Conservation (phyloP, 352 stramenopile species). For the Globisporangium nagaii region DNA sequence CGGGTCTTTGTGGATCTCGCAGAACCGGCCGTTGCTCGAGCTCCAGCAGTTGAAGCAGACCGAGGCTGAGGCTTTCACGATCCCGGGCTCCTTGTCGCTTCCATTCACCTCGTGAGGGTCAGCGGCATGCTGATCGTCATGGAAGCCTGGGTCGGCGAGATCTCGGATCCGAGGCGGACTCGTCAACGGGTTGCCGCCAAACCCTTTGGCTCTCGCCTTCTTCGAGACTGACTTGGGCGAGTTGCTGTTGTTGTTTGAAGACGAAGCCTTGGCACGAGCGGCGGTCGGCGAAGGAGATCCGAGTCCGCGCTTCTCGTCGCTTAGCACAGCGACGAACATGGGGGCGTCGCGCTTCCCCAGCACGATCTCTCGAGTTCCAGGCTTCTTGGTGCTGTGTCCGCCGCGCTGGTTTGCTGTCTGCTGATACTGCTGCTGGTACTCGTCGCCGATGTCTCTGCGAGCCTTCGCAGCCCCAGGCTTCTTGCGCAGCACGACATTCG, state of each 20-base stretch:
- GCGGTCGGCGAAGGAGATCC: no score
- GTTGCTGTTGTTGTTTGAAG: background rate
- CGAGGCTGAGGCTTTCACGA: background rate
- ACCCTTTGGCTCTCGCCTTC: conserved; percentile 13
- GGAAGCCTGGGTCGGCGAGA: conserved; percentile 66
- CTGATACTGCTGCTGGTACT: background rate
- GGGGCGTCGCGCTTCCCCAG: conserved; percentile 53
- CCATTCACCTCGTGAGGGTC: background rate
- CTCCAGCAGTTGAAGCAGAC: conserved; percentile 95
- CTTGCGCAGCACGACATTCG: conserved; percentile 58
- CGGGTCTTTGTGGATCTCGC: conserved; percentile 51
- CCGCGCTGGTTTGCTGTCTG: background rate
- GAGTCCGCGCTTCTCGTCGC: conserved; percentile 21
- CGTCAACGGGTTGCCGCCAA: conserved; percentile 14
- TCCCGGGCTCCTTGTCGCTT: background rate
- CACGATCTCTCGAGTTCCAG: conserved; percentile 44
- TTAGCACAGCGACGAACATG: conserved; percentile 55
- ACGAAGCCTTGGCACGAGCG: background rate
- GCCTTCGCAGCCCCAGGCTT: conserved; percentile 36
- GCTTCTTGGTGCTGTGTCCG: conserved; percentile 10
- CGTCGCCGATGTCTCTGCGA: background rate
- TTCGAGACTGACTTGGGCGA: conserved; percentile 10
- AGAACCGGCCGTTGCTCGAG: conserved; percentile 79
- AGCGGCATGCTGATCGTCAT: conserved; percentile 18
- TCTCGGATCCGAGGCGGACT: conserved; percentile 64